A percentile compares a stretch with the other conserved stretches of the same genome.
Evolutionary conservation across 108 stramenopile genomes (phyloP).

Genomic region (Stephanodiscus minutulus): DNA sequence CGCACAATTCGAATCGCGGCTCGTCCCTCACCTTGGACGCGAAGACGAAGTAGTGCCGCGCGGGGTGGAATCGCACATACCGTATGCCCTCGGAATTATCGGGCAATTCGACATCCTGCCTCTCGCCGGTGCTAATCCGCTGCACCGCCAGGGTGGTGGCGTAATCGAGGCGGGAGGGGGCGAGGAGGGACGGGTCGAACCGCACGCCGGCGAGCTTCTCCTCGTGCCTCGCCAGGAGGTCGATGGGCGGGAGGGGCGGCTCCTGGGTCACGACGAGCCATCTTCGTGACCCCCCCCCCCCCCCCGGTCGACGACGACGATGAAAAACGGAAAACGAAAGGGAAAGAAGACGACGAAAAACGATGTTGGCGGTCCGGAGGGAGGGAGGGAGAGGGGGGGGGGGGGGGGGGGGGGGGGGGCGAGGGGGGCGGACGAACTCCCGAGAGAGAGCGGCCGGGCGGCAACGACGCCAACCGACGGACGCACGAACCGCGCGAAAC

Average conservation of each 20-base stretch:
- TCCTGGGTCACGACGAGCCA: constrained; percentile 36
- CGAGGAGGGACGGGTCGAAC: constrained; percentile 29
- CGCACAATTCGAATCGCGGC: constrained; percentile 35
- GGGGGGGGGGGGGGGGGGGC: no score
- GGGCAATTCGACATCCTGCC: constrained; percentile 15
- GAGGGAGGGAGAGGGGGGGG: constrained; percentile 22
- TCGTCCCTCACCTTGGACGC: constrained; percentile 38
- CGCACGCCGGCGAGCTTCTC: constrained; percentile 47
- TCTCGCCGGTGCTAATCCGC: constrained; percentile 9
- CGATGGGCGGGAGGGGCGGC: constrained; percentile 44
- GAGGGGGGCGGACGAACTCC: no score
- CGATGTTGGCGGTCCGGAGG: no score
- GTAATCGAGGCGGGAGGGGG: constrained; percentile 31
- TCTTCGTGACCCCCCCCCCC: no score
- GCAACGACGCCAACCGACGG: no score
- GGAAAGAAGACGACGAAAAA: no score
- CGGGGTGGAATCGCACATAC: constrained; percentile 31
- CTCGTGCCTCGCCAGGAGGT: constrained; percentile 28
- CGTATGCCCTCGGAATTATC: constrained; percentile 37
- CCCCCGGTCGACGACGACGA: no score
- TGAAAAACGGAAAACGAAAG: constrained; percentile 16
- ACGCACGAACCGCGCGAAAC: background rate
- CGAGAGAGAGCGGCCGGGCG: no score
- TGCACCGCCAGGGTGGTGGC: constrained; percentile 21
- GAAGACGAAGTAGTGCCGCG: constrained; percentile 31